Evolutionary conservation across 306 rosid genomes (phyloP), one percentile per base, ranked within the genome.

Genomic region (Vachellia collinsii): DNA sequence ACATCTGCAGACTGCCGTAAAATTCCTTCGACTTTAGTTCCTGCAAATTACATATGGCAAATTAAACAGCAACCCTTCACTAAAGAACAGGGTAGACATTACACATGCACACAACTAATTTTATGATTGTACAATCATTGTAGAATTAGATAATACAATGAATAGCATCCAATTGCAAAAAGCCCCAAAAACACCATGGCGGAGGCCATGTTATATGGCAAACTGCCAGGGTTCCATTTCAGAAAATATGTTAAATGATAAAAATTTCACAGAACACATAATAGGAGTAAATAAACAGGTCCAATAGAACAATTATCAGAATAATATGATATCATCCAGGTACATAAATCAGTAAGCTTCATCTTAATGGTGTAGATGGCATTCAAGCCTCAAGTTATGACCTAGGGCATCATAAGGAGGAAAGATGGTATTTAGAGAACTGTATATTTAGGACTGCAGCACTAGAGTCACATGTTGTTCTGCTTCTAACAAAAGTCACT

Each of bases 1-100:
- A 96, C 99, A 80, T 96, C 99, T 12, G 99, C 99, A 79, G 98
- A 92, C 77, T 96, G 99, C 85, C 98, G 83, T 63, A 96, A 88
- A 81, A 96, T 96, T 66, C 99, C 99, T 87, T 96, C 99, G 83
- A 92, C 85, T 76, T 92, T 90, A 54, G 88, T 87, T 72, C 98
- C 99, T 96, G 77, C 70, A 59, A 54, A 81, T 56, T 61, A 61
- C 80, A 72, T 71, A 29, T 46, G 69, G 47, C 37, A 51, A 64
- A 83, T 65, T 72, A 61, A 79, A 65, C 56, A 83, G 19, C 54
- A 73, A 74, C 19, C 72, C 46, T 62, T 44, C 16, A 16, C 61
- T 56, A 17, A 75, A 67, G 37, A 61, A 69, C 29, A 70, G 20
- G 58, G 17, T 58, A 43, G 79, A 43, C 56, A 59, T 59, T 47